A percentile compares a stretch with the other conserved stretches of the same genome.
phyloP scores from a whole-genome alignment of 23 red algal species.

The Gracilaria gracilis region DNA sequence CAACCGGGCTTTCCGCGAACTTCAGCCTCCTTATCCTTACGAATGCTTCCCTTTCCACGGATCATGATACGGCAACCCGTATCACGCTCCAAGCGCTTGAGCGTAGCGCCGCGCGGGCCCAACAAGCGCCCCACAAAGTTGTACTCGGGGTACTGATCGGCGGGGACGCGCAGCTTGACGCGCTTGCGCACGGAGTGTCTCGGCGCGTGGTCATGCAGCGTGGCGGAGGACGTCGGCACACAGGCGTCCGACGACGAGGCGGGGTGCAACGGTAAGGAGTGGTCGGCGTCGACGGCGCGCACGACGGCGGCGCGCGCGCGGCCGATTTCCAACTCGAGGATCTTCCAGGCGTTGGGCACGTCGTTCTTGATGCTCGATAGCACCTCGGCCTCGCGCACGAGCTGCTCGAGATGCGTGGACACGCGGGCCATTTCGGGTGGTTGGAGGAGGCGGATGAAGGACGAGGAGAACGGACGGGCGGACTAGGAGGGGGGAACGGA shows the following conservation, averaged over 20 bases:
- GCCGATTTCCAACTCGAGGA: conserved; percentile 43
- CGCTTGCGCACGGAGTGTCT: conserved; percentile 17
- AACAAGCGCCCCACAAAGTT: conserved; percentile 97
- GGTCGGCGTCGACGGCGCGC: neutral
- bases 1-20: conserved; percentile 95
- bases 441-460: neutral
- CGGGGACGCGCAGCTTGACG: conserved; percentile 76
- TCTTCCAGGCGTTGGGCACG: conserved; percentile 57
- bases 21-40: conserved; percentile 95
- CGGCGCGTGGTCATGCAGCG: neutral
- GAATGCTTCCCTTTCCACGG: conserved; percentile 92
- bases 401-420: conserved; percentile 31
- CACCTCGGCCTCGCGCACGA: conserved; percentile 52
- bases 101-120: conserved; percentile 92
- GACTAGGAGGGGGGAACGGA: too few species aligned
- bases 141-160: conserved; percentile 92
- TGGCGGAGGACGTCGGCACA: neutral
- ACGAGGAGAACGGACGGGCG: too few species aligned
- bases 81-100: conserved; percentile 86
- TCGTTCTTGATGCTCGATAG: conserved; percentile 35
- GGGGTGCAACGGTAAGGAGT: neutral
- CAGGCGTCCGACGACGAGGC: neutral
- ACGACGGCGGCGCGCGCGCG: conserved; percentile 32
- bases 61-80: conserved; percentile 99
- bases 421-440: conserved; percentile 56